Conservation (phyloP, 805 yeast species). For the Cyberlindnera xishuangbannaensis region DNA sequence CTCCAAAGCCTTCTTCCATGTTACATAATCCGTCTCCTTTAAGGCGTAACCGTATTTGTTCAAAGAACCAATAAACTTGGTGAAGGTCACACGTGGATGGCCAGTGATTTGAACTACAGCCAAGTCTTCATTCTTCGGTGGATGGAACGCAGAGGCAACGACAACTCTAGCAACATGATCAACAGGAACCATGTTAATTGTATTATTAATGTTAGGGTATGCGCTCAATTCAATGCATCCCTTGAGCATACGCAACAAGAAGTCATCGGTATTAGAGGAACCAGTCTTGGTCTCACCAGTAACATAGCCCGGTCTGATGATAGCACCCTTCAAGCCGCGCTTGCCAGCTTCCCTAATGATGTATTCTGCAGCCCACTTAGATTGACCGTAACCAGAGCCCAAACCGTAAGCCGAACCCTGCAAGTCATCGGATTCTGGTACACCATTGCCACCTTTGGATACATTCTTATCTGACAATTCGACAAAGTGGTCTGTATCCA, state of each 20-base stretch:
- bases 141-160: constrained; percentile 75
- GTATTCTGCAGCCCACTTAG: constrained; percentile 96
- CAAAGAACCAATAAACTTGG: constrained; percentile 64
- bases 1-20: constrained; percentile 78
- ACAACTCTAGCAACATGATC: constrained; percentile 95
- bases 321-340: constrained; percentile 80
- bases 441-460: constrained; percentile 61
- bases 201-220: constrained; percentile 80
- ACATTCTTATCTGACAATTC: constrained; percentile 66
- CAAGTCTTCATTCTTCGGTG: constrained; percentile 48
- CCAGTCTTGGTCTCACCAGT: constrained; percentile 84
- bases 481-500: constrained; percentile 80
- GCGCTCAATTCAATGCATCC: constrained; percentile 87
- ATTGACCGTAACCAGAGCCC: constrained; percentile 93
- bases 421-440: constrained; percentile 79
- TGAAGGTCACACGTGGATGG: constrained; percentile 85
- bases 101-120: constrained; percentile 95
- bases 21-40: constrained; percentile 55
- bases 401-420: constrained; percentile 77
- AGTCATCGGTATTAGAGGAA: constrained; percentile 93
- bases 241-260: constrained; percentile 88
- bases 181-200: constrained; percentile 95
- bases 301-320: constrained; percentile 94
- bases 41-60: constrained; percentile 68
- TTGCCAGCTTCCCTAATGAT: constrained; percentile 83